Evolutionary conservation across 2,329 filamentous ascomycete genomes (phyloP).

Genomic region (Herpotrichia juniperi): DNA sequence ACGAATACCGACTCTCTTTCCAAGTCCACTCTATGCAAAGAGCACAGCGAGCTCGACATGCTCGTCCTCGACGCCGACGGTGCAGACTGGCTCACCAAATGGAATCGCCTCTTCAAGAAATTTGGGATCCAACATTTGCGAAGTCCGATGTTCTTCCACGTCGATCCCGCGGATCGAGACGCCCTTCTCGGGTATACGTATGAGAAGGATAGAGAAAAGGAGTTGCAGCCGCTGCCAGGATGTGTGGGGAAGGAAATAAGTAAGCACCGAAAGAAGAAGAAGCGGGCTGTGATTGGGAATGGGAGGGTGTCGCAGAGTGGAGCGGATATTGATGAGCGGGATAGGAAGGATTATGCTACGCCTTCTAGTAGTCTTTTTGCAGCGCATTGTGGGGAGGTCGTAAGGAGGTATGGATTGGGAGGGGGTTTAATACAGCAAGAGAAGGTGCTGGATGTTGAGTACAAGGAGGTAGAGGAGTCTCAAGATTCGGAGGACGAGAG

Average conservation of each 20-base stretch:
- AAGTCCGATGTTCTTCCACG: constrained; percentile 83
- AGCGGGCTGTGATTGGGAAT: constrained; percentile 44
- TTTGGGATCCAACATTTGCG: constrained; percentile 74
- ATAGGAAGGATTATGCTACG: constrained; percentile 55
- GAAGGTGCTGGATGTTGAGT: constrained; percentile 66
- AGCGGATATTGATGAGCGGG: constrained; percentile 52
- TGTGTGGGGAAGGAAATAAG: constrained; percentile 81
- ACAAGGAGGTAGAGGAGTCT: constrained; percentile 52
- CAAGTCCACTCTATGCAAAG: constrained; percentile 30
- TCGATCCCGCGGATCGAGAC: constrained; percentile 77
- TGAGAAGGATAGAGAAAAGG: constrained; percentile 62
- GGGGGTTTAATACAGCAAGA: constrained; percentile 64
- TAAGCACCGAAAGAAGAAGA: constrained; percentile 77
- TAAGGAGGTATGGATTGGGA: constrained; percentile 56
- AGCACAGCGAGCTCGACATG: constrained; percentile 27
- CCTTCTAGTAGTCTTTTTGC: constrained; percentile 49
- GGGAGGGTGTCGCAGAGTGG: constrained; percentile 51
- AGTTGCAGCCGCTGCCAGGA: constrained; percentile 72
- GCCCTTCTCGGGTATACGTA: constrained; percentile 73
- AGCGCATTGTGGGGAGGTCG: constrained; percentile 49
- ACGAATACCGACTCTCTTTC: constrained; percentile 45
- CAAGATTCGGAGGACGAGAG: constrained; percentile 22
- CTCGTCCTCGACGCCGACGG: constrained; percentile 71
- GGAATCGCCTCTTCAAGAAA: constrained; percentile 71
- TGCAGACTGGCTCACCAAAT: constrained; percentile 70